Percentiles rank a stretch among this genome's conserved stretches.
These are phyloP conservation scores for Magnolia kwangsiensis DNA, from an alignment of 164 flowering plant species.

Conservation along the genomic window DNA sequence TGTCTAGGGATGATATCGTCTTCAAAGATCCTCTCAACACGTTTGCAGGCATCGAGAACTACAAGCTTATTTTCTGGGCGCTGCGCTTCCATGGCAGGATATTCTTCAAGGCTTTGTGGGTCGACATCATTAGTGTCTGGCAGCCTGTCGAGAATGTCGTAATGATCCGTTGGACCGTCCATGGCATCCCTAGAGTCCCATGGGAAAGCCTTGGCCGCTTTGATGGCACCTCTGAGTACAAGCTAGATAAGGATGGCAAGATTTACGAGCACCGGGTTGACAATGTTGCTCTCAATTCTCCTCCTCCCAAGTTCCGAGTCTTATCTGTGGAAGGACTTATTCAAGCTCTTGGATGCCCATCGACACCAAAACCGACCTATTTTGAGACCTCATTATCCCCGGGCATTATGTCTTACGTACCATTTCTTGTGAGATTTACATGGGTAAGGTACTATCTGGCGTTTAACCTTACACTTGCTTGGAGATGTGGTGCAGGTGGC, in stretches of 20 bases:
- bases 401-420: not conserved
- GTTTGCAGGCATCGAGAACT: constrained; percentile 73
- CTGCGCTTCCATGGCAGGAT: constrained; percentile 70
- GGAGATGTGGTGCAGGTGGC: not conserved
- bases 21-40: constrained; percentile 82
- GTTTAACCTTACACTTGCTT: not conserved
- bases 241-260: constrained; percentile 80
- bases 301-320: constrained; percentile 54
- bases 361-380: constrained; percentile 75
- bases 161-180: constrained; percentile 77
- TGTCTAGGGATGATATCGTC: constrained; percentile 74
- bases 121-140: constrained; percentile 68
- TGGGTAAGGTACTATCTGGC: not conserved
- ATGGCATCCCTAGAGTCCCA: constrained; percentile 72
- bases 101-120: constrained; percentile 64
- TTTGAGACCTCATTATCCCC: constrained; percentile 44
- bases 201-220: constrained; percentile 83
- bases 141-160: constrained; percentile 72
- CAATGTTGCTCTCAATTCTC: constrained; percentile 65
- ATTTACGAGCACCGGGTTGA: constrained; percentile 80
- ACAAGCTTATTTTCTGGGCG: constrained; percentile 77
- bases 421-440: not conserved
- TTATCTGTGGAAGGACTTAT: constrained; percentile 55
- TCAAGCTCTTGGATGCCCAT: constrained; percentile 55
- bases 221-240: constrained; percentile 79